These are phyloP conservation scores for Ascochyta koolunga DNA, from an alignment of 2,329 filamentous ascomycete genomes.

Conservation along the genomic window DNA sequence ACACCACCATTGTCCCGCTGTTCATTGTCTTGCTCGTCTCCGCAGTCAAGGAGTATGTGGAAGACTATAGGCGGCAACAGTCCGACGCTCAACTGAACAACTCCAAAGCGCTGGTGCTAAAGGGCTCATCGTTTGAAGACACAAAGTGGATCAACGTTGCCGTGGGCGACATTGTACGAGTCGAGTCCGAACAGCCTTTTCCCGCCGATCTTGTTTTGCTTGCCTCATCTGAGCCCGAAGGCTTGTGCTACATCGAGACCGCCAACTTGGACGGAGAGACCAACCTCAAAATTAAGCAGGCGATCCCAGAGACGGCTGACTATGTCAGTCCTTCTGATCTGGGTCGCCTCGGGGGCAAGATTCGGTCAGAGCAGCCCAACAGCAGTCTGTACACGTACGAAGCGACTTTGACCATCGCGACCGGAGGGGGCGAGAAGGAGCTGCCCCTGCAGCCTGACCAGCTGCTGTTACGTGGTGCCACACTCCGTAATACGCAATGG, in stretches of 20 bases:
- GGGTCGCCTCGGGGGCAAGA: slow-evolving; percentile 80
- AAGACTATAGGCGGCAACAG: slow-evolving; percentile 87
- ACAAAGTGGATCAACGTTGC: slow-evolving; percentile 92
- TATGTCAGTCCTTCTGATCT: slow-evolving; percentile 87
- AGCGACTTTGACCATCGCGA: slow-evolving; percentile 88
- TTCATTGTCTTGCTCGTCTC: slow-evolving; percentile 91
- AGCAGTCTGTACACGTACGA: slow-evolving; percentile 99
- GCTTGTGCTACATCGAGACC: slow-evolving; percentile 97
- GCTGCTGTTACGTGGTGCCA: slow-evolving; percentile 88
- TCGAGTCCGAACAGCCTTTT: slow-evolving; percentile 94
- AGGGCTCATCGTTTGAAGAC: slow-evolving; percentile 82
- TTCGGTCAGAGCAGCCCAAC: slow-evolving; percentile 96
- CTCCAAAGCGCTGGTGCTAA: slow-evolving; percentile 81
- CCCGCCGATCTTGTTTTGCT: slow-evolving; percentile 91
- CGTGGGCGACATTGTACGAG: slow-evolving; percentile 89
- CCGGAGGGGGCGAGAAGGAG: slow-evolving; percentile 91
- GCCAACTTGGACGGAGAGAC: slow-evolving; percentile 98
- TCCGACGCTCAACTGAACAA: slow-evolving; percentile 88
- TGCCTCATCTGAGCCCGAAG: slow-evolving; percentile 95
- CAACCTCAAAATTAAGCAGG: slow-evolving; percentile 98
- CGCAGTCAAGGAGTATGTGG: slow-evolving; percentile 89
- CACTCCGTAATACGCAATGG: slow-evolving; percentile 95
- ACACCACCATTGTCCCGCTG: slow-evolving; percentile 95
- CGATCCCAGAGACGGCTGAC: slow-evolving; percentile 85
- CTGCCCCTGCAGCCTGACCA: slow-evolving; percentile 89